Evolutionary conservation across 2,329 filamentous ascomycete genomes (phyloP), one percentile per base, ranked within the genome.

Genomic region (Ceratocystis smalleyi): DNA sequence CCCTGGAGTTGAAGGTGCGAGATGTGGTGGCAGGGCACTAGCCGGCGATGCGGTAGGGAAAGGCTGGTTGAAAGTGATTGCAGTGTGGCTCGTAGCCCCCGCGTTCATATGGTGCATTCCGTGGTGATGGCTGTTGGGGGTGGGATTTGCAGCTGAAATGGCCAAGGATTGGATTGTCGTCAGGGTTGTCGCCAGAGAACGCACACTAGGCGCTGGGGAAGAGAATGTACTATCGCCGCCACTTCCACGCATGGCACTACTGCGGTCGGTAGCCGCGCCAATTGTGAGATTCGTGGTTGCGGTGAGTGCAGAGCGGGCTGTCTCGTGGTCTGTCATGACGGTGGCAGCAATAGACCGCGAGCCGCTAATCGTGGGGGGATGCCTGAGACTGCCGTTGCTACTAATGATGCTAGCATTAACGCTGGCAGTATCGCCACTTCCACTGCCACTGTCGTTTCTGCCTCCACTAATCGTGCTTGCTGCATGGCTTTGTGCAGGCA

Each of bases 301-400:
- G 19, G 89, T 83, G 22, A 84, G 73, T 1, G 83, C 84, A 47
- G 83, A 95, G 67, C 84, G 81, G 8, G 87, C 79, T 0, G 86
- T 86, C 68, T 92, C 89, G 54, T 84, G 83, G 62, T 91, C 90
- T 15, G 90, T 95, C n/a, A 88, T 90, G 3, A 91, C 79, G 0
- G 91, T 95, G 1, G 87, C 87, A 3, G 88, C 87, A 63, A 84
- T 81, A 24, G 88, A 95, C 71, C 87, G 86, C 67, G 83, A 84
- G 49, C 65, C 65, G 10, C 55, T 57, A 54, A 82, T 83, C 1
- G 81, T 78, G 35, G 82, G 81, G 8, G 79, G 73, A 12, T 72
- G 77, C 43, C 82, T 83, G 51, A 63, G 32, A 17, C 61, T 57
- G 22, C 65, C 47, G 32, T 43, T 59, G 27, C 61, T 66, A 24